These are phyloP conservation scores for Phytopythium boreale DNA, from an alignment of 352 stramenopile species.

Conservation along the genomic window DNA sequence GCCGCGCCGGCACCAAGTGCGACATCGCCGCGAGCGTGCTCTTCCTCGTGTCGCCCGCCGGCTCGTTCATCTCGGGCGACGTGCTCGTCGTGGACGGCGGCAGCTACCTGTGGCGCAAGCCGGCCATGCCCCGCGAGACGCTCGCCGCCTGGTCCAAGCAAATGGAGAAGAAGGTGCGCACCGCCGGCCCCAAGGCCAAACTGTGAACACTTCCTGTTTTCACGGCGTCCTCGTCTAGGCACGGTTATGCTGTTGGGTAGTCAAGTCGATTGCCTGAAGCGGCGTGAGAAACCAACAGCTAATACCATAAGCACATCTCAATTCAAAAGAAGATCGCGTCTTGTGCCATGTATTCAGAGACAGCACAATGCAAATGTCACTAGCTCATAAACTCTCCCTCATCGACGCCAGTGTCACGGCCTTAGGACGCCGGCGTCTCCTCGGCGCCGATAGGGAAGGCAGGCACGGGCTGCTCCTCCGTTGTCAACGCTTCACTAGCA, in stretches of 20 bases:
- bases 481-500: not conserved
- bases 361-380: not conserved
- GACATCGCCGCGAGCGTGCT: slow-evolving; percentile 82
- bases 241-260: too few species aligned
- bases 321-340: not conserved
- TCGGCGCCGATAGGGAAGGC: not conserved
- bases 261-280: too few species aligned
- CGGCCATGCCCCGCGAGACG: slow-evolving; percentile 63
- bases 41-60: slow-evolving; percentile 80
- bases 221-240: not conserved
- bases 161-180: slow-evolving; percentile 70
- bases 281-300: not conserved
- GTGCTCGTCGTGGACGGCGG: slow-evolving; percentile 84
- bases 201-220: slow-evolving; percentile 20
- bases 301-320: not conserved
- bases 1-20: slow-evolving; percentile 74
- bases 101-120: slow-evolving; percentile 76
- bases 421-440: not conserved
- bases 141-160: slow-evolving; percentile 75
- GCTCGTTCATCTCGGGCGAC: slow-evolving; percentile 78
- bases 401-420: not conserved
- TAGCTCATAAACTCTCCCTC: not conserved
- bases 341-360: not conserved
- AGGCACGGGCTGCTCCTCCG: slow-evolving; percentile 1
- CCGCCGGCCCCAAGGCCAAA: slow-evolving; percentile 39